Evolutionary conservation across 768 basidiomycete genomes (phyloP).

Genomic region (Kwoniella bestiolae): DNA sequence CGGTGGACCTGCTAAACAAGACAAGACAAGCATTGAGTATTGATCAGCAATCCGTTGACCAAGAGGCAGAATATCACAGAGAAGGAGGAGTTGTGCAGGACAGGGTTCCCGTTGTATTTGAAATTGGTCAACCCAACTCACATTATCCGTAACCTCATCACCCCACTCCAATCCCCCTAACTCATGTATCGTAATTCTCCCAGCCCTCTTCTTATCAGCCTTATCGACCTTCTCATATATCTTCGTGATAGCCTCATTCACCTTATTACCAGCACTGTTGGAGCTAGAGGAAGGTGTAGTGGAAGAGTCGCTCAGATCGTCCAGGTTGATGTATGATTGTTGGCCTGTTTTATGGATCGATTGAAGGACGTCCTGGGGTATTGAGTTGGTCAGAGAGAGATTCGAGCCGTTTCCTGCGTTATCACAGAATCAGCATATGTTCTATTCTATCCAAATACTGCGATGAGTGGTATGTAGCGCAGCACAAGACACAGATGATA

Average conservation of each 20-base stretch:
- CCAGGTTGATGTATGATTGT: conserved; percentile 32
- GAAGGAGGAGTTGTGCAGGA: too few relatives aligned
- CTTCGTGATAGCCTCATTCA: conserved; percentile 13
- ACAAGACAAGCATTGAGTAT: too few relatives aligned
- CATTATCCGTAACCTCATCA: conserved; percentile 27
- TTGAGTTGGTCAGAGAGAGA: conserved; percentile 42
- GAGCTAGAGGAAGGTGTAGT: conserved; percentile 6
- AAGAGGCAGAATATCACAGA: too few relatives aligned
- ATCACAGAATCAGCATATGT: too few relatives aligned
- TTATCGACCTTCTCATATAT: conserved; percentile 19
- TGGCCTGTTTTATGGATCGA: conserved; percentile 28
- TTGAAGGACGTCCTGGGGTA: conserved; percentile 35
- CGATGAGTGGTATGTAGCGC: too few relatives aligned
- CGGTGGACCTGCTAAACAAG: conserved; percentile 62
- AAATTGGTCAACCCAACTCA: conserved; percentile 34
- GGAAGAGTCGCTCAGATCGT: conserved; percentile 1
- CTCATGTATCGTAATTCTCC: conserved; percentile 55
- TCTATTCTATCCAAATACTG: too few relatives aligned
- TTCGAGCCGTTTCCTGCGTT: conserved; percentile 19
- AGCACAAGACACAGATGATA: too few relatives aligned
- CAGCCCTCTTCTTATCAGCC: conserved; percentile 26
- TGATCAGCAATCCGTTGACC: not conserved
- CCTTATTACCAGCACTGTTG: not conserved
- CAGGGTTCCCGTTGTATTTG: too few relatives aligned
- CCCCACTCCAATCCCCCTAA: conserved; percentile 56